These are phyloP conservation scores for Kentomonas sorsogonicus DNA, from an alignment of 208 protist species.

Conservation along the genomic window DNA sequence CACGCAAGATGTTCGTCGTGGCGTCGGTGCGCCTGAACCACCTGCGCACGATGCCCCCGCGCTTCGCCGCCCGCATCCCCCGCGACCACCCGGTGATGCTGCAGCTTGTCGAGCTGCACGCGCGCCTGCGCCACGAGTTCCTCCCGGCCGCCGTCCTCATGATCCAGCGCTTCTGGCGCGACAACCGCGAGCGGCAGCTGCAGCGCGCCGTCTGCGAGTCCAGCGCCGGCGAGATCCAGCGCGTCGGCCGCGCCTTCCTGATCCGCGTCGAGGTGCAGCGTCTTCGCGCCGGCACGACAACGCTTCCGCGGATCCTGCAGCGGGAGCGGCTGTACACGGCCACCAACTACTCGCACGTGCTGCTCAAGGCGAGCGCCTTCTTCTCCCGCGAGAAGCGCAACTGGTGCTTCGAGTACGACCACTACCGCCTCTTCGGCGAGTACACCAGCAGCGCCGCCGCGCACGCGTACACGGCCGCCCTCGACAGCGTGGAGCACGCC, in stretches of 20 bases:
- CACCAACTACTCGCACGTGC: constrained; percentile 29
- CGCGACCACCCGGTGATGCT: constrained; percentile 40
- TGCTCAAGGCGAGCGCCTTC: constrained; percentile 23
- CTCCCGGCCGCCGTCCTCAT: constrained; percentile 26
- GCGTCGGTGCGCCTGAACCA: constrained; percentile 32
- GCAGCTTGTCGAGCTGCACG: constrained; percentile 26
- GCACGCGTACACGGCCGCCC: constrained; percentile 6
- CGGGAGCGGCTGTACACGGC: constrained; percentile 19
- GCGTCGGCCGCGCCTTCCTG: constrained; percentile 31
- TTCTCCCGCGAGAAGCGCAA: constrained; percentile 33
- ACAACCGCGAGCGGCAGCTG: constrained; percentile 24
- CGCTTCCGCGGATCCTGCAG: constrained; percentile 5
- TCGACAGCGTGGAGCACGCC: constrained; percentile 18
- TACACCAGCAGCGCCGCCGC: constrained; percentile 18
- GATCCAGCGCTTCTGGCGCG: constrained; percentile 39
- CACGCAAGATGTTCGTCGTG: constrained; percentile 37
- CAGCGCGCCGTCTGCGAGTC: constrained; percentile 33
- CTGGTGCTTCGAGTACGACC: constrained; percentile 51
- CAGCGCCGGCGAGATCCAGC: constrained; percentile 42
- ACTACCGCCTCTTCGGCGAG: constrained; percentile 23
- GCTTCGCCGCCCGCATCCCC: constrained; percentile 32
- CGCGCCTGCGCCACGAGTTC: constrained; percentile 26
- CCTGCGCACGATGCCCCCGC: constrained; percentile 25
- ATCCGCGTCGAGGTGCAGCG: constrained; percentile 19
- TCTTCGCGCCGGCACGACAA: constrained; percentile 15